Base-by-base conservation (phyloP, 768 basidiomycete species). In the Hygrophoropsis aurantiaca region DNA sequence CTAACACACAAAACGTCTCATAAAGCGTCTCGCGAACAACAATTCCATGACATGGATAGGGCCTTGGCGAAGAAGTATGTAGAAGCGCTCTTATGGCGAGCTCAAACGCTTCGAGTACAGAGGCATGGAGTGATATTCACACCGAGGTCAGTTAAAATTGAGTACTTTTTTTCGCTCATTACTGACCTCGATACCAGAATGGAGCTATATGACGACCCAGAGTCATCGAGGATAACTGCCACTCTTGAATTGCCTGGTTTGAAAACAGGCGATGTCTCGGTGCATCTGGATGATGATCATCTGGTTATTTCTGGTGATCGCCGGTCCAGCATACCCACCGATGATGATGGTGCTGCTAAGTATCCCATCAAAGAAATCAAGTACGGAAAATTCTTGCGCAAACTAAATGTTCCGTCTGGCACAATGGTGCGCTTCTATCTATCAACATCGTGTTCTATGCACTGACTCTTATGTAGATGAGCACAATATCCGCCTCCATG, bases 171-270 rank as follows among this genome's bases (percentile, higher is more conserved):
- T 21, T 13, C 24, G 40, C 7, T 5, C 3, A 44, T 9, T 13
- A 19, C 19, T 6, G 23, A 15, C n/a, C 51, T 51, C 11, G 20
- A 26, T 42, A 20, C 24, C 46, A 74, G 73, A 36, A 63, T 73
- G 46, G 73, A 74, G 44, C 23, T 74, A 20, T 73, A 58, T 44
- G 70, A 74, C 51, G 66, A 71, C 34, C 61, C 67, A 1, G 50
- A 56, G 1, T 61, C 56, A 11, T 59, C 65, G 4, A 56, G 59
- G 39, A 57, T 72, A 35, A 61, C 58, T 15, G 72, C 73, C 6
- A 55, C 57, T 1, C 58, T 74, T 8, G 73, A 74, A 45, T 60
- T 74, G 15, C 73, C 73, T 15, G 73, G 73, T 16, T 54, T 74
- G 44, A 64, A 62, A 23, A 56, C 60, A 16, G 62, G 68, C 18